These are phyloP conservation scores for Saccharomyces pastorianus DNA, from an alignment of 1,139 yeast species.

Conservation along the genomic window DNA sequence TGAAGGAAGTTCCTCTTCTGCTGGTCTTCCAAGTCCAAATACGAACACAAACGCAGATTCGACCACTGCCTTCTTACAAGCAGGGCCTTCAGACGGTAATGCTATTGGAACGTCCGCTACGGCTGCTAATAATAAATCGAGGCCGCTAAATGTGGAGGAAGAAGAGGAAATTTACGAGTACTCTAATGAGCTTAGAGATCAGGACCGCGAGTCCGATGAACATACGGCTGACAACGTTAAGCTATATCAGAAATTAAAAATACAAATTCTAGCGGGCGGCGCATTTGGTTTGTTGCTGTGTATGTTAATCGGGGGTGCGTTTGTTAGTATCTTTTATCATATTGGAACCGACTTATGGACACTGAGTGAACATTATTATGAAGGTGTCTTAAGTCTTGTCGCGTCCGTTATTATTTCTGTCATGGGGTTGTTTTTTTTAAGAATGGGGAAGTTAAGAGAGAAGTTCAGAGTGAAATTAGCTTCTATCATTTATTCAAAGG, in stretches of 20 bases:
- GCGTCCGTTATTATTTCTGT: conserved; percentile 76
- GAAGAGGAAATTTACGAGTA: background rate
- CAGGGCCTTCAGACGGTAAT: background rate
- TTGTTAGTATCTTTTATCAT: conserved; percentile 76
- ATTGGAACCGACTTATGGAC: conserved; percentile 81
- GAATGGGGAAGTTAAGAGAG: conserved; percentile 82
- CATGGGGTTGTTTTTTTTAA: conserved; percentile 89
- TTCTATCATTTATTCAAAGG: conserved; percentile 47
- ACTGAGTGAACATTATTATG: conserved; percentile 84
- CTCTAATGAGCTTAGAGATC: background rate
- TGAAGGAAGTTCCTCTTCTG: background rate
- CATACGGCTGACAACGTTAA: conserved; percentile 16
- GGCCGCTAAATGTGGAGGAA: conserved; percentile 10
- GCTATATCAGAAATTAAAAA: conserved; percentile 51
- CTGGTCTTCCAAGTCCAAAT: background rate
- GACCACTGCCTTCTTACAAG: background rate
- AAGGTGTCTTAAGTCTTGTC: conserved; percentile 75
- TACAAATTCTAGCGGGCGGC: conserved; percentile 80
- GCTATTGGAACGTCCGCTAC: background rate
- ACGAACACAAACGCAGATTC: background rate
- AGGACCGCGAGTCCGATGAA: conserved; percentile 4
- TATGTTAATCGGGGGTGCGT: conserved; percentile 71
- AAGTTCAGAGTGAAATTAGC: conserved; percentile 92
- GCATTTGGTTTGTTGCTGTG: conserved; percentile 63
- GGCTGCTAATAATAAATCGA: background rate